Percentiles rank a stretch among this genome's conserved stretches.
Evolutionary conservation across 768 basidiomycete genomes (phyloP).

Genomic region (Lanmaoa pseudosensibilis): DNA sequence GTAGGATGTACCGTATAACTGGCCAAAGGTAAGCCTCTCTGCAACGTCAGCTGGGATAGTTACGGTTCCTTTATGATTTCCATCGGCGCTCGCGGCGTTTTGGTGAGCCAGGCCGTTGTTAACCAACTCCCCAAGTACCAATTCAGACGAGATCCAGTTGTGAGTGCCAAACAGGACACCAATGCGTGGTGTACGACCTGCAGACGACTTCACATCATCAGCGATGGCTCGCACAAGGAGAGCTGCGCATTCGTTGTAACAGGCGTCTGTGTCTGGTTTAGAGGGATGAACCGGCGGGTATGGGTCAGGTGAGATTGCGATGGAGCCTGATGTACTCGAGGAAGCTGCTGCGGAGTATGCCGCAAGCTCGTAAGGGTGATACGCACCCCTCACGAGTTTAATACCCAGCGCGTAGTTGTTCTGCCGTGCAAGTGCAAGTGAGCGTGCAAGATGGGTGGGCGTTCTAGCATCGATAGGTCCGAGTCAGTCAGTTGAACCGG

Average conservation of each 20-base stretch:
- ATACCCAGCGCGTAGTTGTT: conserved; percentile 78
- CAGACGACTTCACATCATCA: conserved; percentile 43
- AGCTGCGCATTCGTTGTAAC: conserved; percentile 63
- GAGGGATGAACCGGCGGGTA: conserved; percentile 65
- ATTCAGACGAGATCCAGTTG: conserved; percentile 67
- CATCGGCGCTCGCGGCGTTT: conserved; percentile 10
- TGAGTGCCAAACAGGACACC: conserved; percentile 87
- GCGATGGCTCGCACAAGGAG: conserved; percentile 57
- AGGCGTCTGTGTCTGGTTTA: conserved; percentile 72
- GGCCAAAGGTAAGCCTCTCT: conserved; percentile 72
- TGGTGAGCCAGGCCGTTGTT: conserved; percentile 46
- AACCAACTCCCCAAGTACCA: conserved; percentile 62
- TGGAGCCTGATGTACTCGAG: conserved; percentile 10
- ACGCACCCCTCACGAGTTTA: conserved; percentile 93
- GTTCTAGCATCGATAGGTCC: conserved; percentile 46
- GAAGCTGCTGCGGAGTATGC: conserved; percentile 36
- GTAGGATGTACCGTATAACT: conserved; percentile 69
- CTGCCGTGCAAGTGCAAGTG: conserved; percentile 61
- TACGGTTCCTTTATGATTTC: conserved; percentile 32
- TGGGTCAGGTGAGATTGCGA: conserved; percentile 57
- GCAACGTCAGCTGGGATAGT: conserved; percentile 53
- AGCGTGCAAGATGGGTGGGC: conserved; percentile 63
- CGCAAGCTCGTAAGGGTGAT: conserved; percentile 73
- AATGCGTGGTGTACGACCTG: conserved; percentile 32
- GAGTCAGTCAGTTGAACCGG: neutral